Evolutionary conservation across 768 basidiomycete genomes (phyloP), one percentile per base, ranked within the genome.

Genomic region (Zangia roseola): DNA sequence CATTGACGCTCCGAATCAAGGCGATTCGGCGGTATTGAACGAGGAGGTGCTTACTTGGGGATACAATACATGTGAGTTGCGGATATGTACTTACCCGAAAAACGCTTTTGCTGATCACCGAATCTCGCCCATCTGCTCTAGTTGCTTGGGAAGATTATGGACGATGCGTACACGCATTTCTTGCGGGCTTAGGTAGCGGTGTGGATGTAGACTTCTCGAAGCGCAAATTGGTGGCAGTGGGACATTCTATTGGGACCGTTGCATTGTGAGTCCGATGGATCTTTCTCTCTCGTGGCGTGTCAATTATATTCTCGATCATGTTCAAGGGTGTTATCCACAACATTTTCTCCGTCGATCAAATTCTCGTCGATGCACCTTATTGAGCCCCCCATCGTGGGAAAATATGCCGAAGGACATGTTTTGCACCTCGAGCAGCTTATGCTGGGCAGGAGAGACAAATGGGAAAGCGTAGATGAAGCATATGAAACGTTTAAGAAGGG

Each of bases 11-110:
- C 45, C 46, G 2, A 50, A 50, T 42, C 56, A 54, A 0, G 49
- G 52, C 1, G 49, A 56, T n/a, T 23, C 55, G 1, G 55, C 55
- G 1, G 23, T 54, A 9, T 33, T 48, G 31, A 56, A 54, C 31
- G 52, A 54, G 19, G 43, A 45, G 4, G 20, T 26, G 9, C 48
- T 56, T 10, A 7, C n/a, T 0, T 56, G 34, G 13, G 52, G 48
- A 40, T 49, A 37, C 24, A 8, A 38, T 0, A 33, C 10, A 6
- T 53, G 44, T 49, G 28, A 6, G 55, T 14, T 21, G 12, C n/a
- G 9, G 25, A 7, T 12, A 4, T 12, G n/a, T 28, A 16, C 23
- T 24, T n/a, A n/a, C n/a, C n/a, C 25, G 21, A n/a, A 28, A 28
- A 28, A 38, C 25, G 6, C 21, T 25, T 17, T 20, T 35, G 14